These are phyloP conservation scores for Elsinoe australis DNA, from an alignment of 2,329 filamentous ascomycete genomes.

Conservation along the genomic window DNA sequence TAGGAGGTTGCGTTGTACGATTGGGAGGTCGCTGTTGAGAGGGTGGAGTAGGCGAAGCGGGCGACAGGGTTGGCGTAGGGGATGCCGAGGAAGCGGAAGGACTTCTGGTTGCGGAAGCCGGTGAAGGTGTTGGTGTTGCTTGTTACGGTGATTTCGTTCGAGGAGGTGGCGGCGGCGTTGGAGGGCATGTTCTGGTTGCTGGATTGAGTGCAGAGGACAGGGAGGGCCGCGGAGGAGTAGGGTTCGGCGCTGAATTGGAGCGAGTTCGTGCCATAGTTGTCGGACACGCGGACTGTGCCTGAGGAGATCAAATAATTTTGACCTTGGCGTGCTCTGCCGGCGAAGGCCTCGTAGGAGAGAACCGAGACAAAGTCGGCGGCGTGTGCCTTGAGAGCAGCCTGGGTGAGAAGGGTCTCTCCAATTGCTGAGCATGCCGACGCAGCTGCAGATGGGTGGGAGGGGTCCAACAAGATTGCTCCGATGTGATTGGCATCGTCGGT, in stretches of 20 bases:
- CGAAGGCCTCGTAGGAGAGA: constrained; percentile 41
- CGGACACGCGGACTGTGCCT: constrained; percentile 34
- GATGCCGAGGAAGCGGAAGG: constrained; percentile 43
- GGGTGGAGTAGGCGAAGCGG: constrained; percentile 41
- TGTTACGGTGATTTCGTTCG: constrained; percentile 36
- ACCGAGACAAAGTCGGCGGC: constrained; percentile 39
- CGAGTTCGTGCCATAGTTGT: constrained; percentile 22
- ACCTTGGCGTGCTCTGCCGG: constrained; percentile 31
- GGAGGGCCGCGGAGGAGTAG: constrained; percentile 30
- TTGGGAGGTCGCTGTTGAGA: constrained; percentile 40
- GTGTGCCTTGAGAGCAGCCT: constrained; percentile 37
- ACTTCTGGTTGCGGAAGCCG: constrained; percentile 49
- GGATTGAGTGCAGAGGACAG: constrained; percentile 47
- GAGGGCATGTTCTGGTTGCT: constrained; percentile 29
- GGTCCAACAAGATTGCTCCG: constrained; percentile 44
- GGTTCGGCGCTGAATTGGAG: constrained; percentile 32
- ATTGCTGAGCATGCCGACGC: constrained; percentile 40
- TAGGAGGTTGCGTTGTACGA: constrained; percentile 42
- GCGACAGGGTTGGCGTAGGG: constrained; percentile 37
- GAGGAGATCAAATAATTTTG: constrained; percentile 38
- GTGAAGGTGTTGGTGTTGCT: constrained; percentile 41
- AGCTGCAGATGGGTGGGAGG: constrained; percentile 33
- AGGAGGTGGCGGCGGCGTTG: constrained; percentile 29
- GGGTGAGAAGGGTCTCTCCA: constrained; percentile 42
- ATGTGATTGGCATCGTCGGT: constrained; percentile 48